Base-by-base conservation (phyloP, 257 asterid genomes). In the Thymus mandschuricus region DNA sequence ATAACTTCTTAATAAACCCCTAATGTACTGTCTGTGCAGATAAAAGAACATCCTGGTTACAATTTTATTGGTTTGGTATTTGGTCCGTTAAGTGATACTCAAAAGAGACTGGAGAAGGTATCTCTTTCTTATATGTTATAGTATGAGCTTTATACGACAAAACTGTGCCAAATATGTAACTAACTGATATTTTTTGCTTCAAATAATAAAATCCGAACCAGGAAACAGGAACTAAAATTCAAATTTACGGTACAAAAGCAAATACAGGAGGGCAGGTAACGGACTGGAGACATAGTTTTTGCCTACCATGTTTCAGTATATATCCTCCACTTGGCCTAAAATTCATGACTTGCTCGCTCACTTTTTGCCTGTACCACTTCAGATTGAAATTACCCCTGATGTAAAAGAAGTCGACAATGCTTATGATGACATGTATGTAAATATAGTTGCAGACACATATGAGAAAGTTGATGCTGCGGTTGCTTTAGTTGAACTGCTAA, bases 221-320 rank as follows among this genome's bases (percentile, higher is more conserved):
- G 98, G 98, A 93, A 82, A 93, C 97, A 48, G 98, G 98, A 82
- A 93, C 98, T 68, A 87, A 84, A 77, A 76, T 93, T 79, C 92
- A 81, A 82, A 91, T 91, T 73, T 93, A 81, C 81, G 98, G 92
- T 71, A 84, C 76, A 40, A 87, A 86, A 72, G 76, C 83, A 41
- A 90, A 84, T 66, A 72, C 87, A 1, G 83, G 84, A 80, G 83
- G 75, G 61, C 89, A 87, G 96, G 97, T 93, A 91, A 75, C 66
- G 4, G 60, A 60, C 79, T 41, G 8, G 66, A 29, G 64, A 68
- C 33, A 8, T 9, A 61, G 40, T 31, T 12, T 50, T 29, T 61
- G 60, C 70, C 67, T 41, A 46, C 59, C 66, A 58, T 3, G 31
- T 60, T 8, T 66, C 50, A 44, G 30, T 60, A 54, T 50, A 35